phyloP scores from a whole-genome alignment of 2,329 filamentous ascomycete genomes.

The Penicillium digitatum region DNA sequence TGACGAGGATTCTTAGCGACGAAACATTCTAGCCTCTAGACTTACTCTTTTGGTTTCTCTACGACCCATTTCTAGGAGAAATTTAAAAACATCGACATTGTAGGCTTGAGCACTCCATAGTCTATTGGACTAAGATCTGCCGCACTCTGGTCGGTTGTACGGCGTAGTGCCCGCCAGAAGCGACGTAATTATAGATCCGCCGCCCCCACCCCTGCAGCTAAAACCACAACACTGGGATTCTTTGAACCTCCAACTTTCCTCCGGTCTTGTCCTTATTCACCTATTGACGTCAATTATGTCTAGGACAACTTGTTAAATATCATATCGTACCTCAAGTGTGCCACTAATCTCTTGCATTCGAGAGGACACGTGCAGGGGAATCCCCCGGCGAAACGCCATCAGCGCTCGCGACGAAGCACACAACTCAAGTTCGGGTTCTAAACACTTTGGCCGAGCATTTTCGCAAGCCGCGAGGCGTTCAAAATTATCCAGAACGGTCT shows the following conservation, averaged over 20 bases:
- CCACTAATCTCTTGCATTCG: background rate
- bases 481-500: background rate
- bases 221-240: conserved; percentile 32
- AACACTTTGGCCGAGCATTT: background rate
- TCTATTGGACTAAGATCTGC: conserved; percentile 11
- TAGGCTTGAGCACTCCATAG: background rate
- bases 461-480: background rate
- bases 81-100: conserved; percentile 11
- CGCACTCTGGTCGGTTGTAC: background rate
- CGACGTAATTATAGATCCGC: conserved; percentile 31
- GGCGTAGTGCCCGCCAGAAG: conserved; percentile 9
- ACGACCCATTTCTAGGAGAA: background rate
- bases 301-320: background rate
- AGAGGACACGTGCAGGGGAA: background rate
- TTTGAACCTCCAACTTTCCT: conserved; percentile 16
- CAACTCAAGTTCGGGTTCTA: background rate
- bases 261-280: conserved; percentile 7
- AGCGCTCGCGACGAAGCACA: background rate
- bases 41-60: background rate
- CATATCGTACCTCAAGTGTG: background rate
- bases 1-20: background rate
- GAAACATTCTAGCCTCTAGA: background rate
- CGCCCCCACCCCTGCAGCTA: conserved; percentile 29
- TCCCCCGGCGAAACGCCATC: background rate
- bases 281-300: conserved; percentile 7